Percentiles rank a stretch among this genome's conserved stretches.
Conservation (phyloP, 805 yeast genomes). For the Suhomyces pyralidae region DNA sequence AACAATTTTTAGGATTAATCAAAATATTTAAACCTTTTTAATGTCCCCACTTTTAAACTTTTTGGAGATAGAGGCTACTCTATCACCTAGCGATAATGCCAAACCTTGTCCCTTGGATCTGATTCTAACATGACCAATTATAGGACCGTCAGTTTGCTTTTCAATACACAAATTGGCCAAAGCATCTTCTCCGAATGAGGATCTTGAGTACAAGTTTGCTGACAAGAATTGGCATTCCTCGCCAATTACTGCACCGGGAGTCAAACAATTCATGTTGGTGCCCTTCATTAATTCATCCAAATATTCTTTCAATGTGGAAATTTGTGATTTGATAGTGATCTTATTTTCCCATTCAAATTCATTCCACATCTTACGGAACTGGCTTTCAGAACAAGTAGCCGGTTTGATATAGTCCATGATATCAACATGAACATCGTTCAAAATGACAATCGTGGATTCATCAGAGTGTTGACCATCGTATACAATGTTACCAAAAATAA, state of each 20-base stretch:
- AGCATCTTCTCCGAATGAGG: constrained; percentile 97
- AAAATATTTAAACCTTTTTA: not conserved
- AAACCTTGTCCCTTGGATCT: constrained; percentile 97
- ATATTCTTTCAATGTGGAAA: constrained; percentile 68
- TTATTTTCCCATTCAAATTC: constrained; percentile 99
- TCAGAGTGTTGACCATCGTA: constrained; percentile 95
- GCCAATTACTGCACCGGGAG: constrained; percentile 87
- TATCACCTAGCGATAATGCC: constrained; percentile 91
- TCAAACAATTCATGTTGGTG: constrained; percentile 91
- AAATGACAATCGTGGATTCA: constrained; percentile 83
- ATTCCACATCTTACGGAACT: constrained; percentile 97
- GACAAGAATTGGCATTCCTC: constrained; percentile 89
- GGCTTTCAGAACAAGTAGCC: constrained; percentile 82
- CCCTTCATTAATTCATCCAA: constrained; percentile 71
- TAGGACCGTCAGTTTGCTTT: constrained; percentile 66
- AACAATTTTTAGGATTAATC: not conserved
- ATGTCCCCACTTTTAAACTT: constrained; percentile 24
- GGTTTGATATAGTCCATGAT: constrained; percentile 97
- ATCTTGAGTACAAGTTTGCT: constrained; percentile 88
- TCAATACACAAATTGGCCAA: constrained; percentile 94
- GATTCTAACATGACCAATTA: constrained; percentile 92
- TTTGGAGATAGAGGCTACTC: constrained; percentile 80
- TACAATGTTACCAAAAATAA: constrained; percentile 93
- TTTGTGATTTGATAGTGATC: constrained; percentile 76
- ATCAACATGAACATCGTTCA: constrained; percentile 93